Evolutionary conservation across 306 rosid species (phyloP).

Genomic region (Amphicarpaea edgeworthii): DNA sequence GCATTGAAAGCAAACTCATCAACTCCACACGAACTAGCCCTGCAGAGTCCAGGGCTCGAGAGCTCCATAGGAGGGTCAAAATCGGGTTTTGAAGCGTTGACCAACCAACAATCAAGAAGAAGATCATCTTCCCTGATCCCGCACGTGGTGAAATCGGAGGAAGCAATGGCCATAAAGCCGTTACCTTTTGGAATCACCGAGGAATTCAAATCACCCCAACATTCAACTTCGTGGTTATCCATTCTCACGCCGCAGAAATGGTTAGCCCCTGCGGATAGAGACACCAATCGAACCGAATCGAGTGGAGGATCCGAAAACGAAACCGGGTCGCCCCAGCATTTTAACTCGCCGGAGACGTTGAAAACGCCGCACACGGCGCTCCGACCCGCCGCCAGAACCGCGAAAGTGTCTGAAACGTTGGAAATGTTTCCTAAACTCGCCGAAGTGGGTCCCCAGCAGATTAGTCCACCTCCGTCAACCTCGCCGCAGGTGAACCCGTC

Average conservation of each 20-base stretch:
- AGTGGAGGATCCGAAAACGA: slow-evolving; percentile 55
- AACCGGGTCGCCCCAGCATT: slow-evolving; percentile 75
- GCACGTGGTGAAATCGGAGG: slow-evolving; percentile 79
- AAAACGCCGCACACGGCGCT: slow-evolving; percentile 74
- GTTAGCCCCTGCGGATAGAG: slow-evolving; percentile 67
- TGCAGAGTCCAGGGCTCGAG: slow-evolving; percentile 88
- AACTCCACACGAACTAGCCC: slow-evolving; percentile 54
- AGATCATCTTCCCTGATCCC: slow-evolving; percentile 90
- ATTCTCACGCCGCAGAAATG: slow-evolving; percentile 82
- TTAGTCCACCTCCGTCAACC: slow-evolving; percentile 67
- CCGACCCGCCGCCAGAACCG: slow-evolving; percentile 66
- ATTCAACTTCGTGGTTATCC: slow-evolving; percentile 78
- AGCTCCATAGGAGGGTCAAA: slow-evolving; percentile 91
- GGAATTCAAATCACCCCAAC: slow-evolving; percentile 85
- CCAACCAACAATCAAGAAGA: slow-evolving; percentile 85
- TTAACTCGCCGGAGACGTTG: slow-evolving; percentile 57
- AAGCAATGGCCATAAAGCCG: slow-evolving; percentile 85
- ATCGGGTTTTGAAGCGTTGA: slow-evolving; percentile 55
- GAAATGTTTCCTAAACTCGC: slow-evolving; percentile 50
- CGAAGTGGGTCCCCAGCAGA: slow-evolving; percentile 90
- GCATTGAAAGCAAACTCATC: slow-evolving; percentile 81
- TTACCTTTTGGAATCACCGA: slow-evolving; percentile 69
- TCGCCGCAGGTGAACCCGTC: slow-evolving; percentile 84
- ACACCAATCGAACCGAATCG: slow-evolving; percentile 39
- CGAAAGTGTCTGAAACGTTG: slow-evolving; percentile 54